These are phyloP conservation scores for Pyrenochaeta sp. DNA, from an alignment of 2,329 filamentous ascomycete species.

Conservation along the genomic window DNA sequence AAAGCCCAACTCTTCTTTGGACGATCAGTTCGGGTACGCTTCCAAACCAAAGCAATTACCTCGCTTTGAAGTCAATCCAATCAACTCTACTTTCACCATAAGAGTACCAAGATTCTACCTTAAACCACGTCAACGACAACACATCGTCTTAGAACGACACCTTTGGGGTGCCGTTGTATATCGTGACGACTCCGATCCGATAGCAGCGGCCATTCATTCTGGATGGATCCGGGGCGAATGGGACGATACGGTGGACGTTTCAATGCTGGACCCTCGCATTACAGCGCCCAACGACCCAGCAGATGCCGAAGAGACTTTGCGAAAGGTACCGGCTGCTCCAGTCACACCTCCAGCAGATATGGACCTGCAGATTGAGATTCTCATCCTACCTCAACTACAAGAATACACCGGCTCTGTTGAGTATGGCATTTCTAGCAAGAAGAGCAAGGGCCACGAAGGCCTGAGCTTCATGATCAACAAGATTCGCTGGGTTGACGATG, in stretches of 20 bases:
- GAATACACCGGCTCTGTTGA: conserved; percentile 78
- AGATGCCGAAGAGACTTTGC: conserved; percentile 52
- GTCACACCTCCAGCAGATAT: conserved; percentile 70
- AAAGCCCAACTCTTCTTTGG: conserved; percentile 49
- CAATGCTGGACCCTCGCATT: conserved; percentile 67
- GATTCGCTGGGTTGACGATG: conserved; percentile 86
- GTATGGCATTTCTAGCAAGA: conserved; percentile 81
- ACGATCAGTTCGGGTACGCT: conserved; percentile 64
- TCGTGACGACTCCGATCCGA: conserved; percentile 91
- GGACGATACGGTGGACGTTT: conserved; percentile 76
- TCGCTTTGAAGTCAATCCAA: conserved; percentile 74
- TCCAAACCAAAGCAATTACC: conserved; percentile 76
- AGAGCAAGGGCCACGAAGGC: conserved; percentile 84
- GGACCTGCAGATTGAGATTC: conserved; percentile 85
- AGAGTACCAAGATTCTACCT: conserved; percentile 85
- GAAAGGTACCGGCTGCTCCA: conserved; percentile 58
- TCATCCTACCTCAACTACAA: conserved; percentile 81
- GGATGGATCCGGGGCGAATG: conserved; percentile 93
- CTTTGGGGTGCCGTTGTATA: conserved; percentile 96
- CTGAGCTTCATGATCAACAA: conserved; percentile 86
- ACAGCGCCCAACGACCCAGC: conserved; percentile 53
- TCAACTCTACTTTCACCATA: conserved; percentile 87
- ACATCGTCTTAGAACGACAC: conserved; percentile 80
- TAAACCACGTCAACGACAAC: conserved; percentile 72
- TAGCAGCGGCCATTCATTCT: conserved; percentile 90